phyloP scores from a whole-genome alignment of 345 rosid species.

The Excoecaria agallocha region DNA sequence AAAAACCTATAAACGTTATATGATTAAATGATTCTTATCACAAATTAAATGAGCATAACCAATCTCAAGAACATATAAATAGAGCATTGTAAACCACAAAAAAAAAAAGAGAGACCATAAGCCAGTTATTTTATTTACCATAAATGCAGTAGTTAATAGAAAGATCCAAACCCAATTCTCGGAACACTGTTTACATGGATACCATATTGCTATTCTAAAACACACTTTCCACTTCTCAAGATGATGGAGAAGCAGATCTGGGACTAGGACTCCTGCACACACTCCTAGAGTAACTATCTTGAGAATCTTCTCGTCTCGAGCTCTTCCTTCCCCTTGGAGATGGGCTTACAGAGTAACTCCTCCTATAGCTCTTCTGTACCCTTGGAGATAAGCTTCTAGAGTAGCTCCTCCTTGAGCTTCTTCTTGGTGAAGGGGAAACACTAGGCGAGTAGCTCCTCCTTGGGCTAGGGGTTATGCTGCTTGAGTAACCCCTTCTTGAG shows the following conservation, averaged over 20 bases:
- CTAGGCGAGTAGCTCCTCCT: slow-evolving; percentile 44
- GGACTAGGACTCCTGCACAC: slow-evolving; percentile 42
- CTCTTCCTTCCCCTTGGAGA: slow-evolving; percentile 32
- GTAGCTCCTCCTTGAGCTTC: slow-evolving; percentile 12
- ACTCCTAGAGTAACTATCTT: slow-evolving; percentile 35
- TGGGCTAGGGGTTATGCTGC: slow-evolving; percentile 9
- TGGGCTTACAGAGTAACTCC: slow-evolving; percentile 32
- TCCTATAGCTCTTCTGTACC: slow-evolving; percentile 24
- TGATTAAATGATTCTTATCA: too few relatives aligned
- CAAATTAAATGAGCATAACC: too few relatives aligned
- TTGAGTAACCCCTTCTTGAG: slow-evolving; percentile 19
- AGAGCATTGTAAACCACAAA: too few relatives aligned
- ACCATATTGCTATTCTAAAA: background rate
- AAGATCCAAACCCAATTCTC: too few relatives aligned
- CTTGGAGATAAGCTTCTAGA: slow-evolving; percentile 13
- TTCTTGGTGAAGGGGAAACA: slow-evolving; percentile 32
- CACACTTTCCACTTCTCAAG: background rate
- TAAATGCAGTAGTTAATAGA: too few relatives aligned
- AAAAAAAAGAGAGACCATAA: too few relatives aligned
- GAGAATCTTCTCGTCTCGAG: slow-evolving; percentile 13
- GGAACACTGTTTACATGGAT: too few relatives aligned
- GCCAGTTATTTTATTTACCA: too few relatives aligned
- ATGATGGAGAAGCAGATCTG: slow-evolving; percentile 33
- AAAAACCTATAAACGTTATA: too few relatives aligned
- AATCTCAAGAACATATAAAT: too few relatives aligned